Evolutionary conservation across 202 grass and related monocot genomes (phyloP), one percentile per base, ranked within the genome.

Genomic region (Carex arenaria): DNA sequence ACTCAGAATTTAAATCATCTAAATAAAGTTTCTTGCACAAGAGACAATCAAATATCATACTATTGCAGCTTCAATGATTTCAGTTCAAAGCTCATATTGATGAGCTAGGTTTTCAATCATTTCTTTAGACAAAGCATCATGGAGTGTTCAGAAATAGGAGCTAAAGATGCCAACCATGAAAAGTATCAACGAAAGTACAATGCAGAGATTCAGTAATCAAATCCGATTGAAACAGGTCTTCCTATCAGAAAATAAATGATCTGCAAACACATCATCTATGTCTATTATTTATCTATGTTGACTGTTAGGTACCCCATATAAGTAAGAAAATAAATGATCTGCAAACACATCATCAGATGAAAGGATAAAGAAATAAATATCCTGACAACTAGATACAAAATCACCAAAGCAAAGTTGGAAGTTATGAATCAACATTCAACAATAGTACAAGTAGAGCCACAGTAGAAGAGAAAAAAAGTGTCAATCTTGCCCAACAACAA

Each of bases 71-170:
- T 53, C 23, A 73, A 54, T 74, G 12, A 74, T 53, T 49, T 54
- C 71, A 54, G 70, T 52, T 31, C 71, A 53, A 54, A 54, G 5
- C 11, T 74, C 45, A 54, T 5, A 74, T 22, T 34, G 51, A 56
- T 8, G 6, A 34, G 3, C 43, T 45, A 51, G 71, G 71, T 53
- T 52, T 74, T 74, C 26, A 57, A 55, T 34, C 28, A 77, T 77
- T 77, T 77, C 15, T 36, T 77, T 31, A 59, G 73, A 77, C 73
- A 60, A 31, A 30, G 54, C 30, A 60, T 78, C 73, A 78, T 78
- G 53, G 73, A 20, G 53, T 60, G 73, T 78, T 59, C 73, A 78
- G 73, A 59, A 38, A 59, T 31, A 59, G 17, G 73, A 55, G 73
- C 26, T 32, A 59, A 59, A 78, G 53, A 60, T 57, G 73, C 31